phyloP scores from a whole-genome alignment of 202 grass and related monocot species.

The Eragrostis tef region DNA sequence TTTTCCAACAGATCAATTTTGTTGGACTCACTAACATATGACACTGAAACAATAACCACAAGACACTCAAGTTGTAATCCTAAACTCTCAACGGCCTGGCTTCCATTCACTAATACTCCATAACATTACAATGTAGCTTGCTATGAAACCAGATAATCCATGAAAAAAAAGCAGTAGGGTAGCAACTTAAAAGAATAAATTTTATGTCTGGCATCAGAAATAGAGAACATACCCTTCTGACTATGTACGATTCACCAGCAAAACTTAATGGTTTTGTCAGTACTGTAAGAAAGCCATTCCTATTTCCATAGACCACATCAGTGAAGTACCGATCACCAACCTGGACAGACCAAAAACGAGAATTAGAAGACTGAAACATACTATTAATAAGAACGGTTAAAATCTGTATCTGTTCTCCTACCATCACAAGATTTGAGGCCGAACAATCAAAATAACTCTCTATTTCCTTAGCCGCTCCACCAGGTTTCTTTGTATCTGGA shows the following conservation, averaged over 20 bases:
- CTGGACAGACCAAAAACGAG: slow-evolving; percentile 49
- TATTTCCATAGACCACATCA: slow-evolving; percentile 89
- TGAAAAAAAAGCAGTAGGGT: neutral
- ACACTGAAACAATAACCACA: neutral
- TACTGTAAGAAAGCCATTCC: slow-evolving; percentile 86
- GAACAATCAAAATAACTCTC: slow-evolving; percentile 93
- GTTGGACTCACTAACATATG: neutral
- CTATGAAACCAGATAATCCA: neutral
- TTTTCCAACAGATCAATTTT: neutral
- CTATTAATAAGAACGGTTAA: neutral
- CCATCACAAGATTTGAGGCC: slow-evolving; percentile 77
- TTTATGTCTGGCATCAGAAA: slow-evolving; percentile 27
- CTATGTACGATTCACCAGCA: slow-evolving; percentile 72
- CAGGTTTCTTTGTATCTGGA: slow-evolving; percentile 86
- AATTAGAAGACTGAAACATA: slow-evolving; percentile 28
- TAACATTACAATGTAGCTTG: slow-evolving; percentile 14
- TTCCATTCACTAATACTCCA: neutral
- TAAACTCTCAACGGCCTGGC: neutral
- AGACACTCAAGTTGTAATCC: neutral
- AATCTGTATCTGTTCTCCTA: slow-evolving; percentile 42
- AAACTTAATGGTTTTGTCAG: slow-evolving; percentile 79
- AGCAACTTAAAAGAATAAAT: slow-evolving; percentile 25
- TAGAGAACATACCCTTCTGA: slow-evolving; percentile 60
- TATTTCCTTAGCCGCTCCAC: slow-evolving; percentile 83
- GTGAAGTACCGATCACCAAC: slow-evolving; percentile 94